These are phyloP conservation scores for Lactarius sanguifluus DNA, from an alignment of 768 basidiomycete species.

Conservation along the genomic window DNA sequence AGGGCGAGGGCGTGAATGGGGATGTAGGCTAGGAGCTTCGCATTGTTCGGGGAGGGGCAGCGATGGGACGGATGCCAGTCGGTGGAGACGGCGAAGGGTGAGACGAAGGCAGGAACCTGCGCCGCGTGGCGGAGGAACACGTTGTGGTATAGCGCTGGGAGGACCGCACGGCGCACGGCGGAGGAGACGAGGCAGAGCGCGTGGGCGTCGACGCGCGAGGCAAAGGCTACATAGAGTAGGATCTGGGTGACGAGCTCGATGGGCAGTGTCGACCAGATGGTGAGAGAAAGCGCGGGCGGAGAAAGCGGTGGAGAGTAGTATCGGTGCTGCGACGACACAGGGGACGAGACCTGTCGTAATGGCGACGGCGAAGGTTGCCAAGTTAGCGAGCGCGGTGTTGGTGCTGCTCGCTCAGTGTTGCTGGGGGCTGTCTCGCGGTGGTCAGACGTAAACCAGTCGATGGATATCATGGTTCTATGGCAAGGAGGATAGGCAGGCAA, in stretches of 20 bases:
- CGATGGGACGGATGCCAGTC: not conserved
- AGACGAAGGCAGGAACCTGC: constrained; percentile 27
- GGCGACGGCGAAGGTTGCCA: constrained; percentile 26
- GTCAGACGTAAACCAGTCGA: constrained; percentile 13
- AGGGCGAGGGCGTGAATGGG: constrained; percentile 29
- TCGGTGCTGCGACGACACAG: not conserved
- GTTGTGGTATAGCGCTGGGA: constrained; percentile 27
- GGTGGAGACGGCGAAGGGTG: constrained; percentile 25
- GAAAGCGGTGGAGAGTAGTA: not conserved
- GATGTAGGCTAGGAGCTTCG: constrained; percentile 14
- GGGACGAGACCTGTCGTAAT: constrained; percentile 17
- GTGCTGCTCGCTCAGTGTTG: constrained; percentile 5
- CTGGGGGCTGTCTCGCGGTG: constrained; percentile 5
- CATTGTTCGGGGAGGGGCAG: not conserved
- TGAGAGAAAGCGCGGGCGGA: constrained; percentile 2
- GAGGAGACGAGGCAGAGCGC: constrained; percentile 30
- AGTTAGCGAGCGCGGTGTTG: constrained; percentile 19
- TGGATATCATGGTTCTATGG: constrained; percentile 13
- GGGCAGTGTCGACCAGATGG: constrained; percentile 25
- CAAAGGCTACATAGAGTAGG: constrained; percentile 26
- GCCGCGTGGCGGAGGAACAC: constrained; percentile 28
- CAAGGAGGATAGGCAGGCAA: not conserved
- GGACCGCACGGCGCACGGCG: constrained; percentile 29
- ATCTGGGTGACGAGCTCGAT: constrained; percentile 28
- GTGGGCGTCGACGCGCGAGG: constrained; percentile 23